Conservation (phyloP, 257 asterid species). For the Nicotiana otophora region DNA sequence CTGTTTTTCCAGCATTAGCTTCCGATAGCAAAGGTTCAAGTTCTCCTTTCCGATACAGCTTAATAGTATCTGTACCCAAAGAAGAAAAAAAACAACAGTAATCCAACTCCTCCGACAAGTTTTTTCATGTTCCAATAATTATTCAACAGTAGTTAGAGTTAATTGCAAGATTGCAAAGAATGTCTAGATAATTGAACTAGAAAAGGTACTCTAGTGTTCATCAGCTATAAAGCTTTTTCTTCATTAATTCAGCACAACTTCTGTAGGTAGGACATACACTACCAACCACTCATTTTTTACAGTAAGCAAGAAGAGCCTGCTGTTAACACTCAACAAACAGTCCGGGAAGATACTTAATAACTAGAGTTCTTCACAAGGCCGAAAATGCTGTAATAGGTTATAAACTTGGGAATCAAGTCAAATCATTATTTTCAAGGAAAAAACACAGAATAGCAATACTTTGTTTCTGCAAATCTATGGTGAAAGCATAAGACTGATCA, state of each 20-base stretch:
- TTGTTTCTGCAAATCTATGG: neutral
- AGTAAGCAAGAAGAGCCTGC: neutral
- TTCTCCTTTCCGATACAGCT: constrained; percentile 59
- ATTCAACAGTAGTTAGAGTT: neutral
- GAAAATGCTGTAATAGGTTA: neutral
- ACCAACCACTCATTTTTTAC: neutral
- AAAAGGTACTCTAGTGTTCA: neutral
- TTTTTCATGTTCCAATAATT: neutral
- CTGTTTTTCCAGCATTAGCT: constrained; percentile 39
- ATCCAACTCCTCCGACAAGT: neutral
- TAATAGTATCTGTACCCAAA: constrained; percentile 47
- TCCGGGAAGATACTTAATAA: neutral
- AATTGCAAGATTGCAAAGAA: neutral
- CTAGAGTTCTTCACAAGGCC: neutral
- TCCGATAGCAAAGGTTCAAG: constrained; percentile 55
- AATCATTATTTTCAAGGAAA: neutral
- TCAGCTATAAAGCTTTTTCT: neutral
- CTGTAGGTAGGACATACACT: neutral
- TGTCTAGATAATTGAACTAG: neutral
- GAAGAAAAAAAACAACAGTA: neutral
- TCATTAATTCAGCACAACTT: neutral
- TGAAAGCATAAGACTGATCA: neutral
- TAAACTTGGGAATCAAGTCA: neutral
- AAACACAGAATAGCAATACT: neutral
- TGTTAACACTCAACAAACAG: neutral